A percentile compares a stretch with the other conserved stretches of the same genome.
These are phyloP conservation scores for Phycomyces nitens DNA, from an alignment of 192 early-diverging fungal species.

Conservation along the genomic window DNA sequence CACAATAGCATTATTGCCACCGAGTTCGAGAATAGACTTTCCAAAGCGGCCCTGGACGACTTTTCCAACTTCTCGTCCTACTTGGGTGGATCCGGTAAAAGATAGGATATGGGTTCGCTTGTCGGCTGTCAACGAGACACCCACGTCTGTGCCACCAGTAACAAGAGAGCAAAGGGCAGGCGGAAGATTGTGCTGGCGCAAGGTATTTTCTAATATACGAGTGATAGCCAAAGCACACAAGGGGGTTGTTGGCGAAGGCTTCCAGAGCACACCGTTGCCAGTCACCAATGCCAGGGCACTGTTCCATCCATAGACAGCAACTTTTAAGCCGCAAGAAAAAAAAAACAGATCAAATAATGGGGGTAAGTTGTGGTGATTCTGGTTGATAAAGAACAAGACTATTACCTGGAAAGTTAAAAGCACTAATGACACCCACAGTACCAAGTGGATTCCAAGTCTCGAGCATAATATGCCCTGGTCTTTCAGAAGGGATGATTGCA, in stretches of 20 bases:
- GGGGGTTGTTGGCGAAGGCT: conserved; percentile 73
- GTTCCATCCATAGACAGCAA: conserved; percentile 94
- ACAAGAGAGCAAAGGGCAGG: conserved; percentile 81
- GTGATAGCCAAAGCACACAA: conserved; percentile 86
- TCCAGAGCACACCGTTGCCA: conserved; percentile 92
- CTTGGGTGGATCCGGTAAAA: conserved; percentile 87
- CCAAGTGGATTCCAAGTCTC: conserved; percentile 96
- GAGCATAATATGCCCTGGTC: conserved; percentile 91
- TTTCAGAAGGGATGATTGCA: conserved; percentile 81
- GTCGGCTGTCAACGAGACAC: conserved; percentile 68
- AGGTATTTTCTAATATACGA: conserved; percentile 77
- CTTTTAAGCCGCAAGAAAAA: no score
- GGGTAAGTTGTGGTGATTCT: no score
- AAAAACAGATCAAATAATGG: no score
- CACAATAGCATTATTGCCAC: conserved; percentile 95
- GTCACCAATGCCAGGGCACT: conserved; percentile 82
- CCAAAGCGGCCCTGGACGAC: conserved; percentile 86
- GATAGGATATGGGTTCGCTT: conserved; percentile 74
- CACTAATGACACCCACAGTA: conserved; percentile 87
- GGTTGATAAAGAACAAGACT: no score
- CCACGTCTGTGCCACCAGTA: conserved; percentile 82
- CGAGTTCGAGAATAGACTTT: conserved; percentile 82
- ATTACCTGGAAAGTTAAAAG: conserved; percentile 87
- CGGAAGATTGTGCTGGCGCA: conserved; percentile 77
- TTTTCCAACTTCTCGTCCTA: conserved; percentile 72